Evolutionary conservation across 441 rosid genomes (phyloP).

Genomic region (Euphorbia schlechtendalii): DNA sequence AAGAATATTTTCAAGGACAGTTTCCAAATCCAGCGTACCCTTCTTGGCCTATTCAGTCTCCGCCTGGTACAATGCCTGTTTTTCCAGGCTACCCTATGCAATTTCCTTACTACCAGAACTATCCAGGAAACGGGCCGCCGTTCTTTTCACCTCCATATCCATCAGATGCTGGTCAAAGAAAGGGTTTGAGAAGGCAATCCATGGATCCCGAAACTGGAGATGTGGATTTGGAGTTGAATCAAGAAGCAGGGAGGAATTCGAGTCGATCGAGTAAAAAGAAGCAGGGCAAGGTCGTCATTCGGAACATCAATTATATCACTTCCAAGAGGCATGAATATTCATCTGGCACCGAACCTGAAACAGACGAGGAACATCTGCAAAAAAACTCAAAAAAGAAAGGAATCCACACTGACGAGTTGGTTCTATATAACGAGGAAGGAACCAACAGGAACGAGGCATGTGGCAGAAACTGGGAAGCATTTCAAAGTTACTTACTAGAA

Average conservation of each 20-base stretch:
- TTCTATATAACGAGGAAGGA: constrained; percentile 34
- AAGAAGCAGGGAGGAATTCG: constrained; percentile 31
- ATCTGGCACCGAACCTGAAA: constrained; percentile 47
- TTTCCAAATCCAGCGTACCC: constrained; percentile 68
- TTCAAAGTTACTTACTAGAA: constrained; percentile 69
- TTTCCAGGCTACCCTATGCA: constrained; percentile 87
- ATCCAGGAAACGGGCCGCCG: constrained; percentile 59
- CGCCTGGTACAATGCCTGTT: constrained; percentile 66
- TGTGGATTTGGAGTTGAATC: constrained; percentile 33
- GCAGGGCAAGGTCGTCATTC: constrained; percentile 72
- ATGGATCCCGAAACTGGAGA: constrained; percentile 49
- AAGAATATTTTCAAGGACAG: constrained; percentile 66
- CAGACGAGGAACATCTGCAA: constrained; percentile 29
- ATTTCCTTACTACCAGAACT: constrained; percentile 70
- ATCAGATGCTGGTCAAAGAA: constrained; percentile 51
- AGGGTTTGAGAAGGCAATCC: constrained; percentile 51
- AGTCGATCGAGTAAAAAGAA: constrained; percentile 51
- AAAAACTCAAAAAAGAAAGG: constrained; percentile 35
- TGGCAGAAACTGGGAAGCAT: constrained; percentile 85
- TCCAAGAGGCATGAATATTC: constrained; percentile 47
- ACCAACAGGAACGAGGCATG: constrained; percentile 43
- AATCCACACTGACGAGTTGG: constrained; percentile 18
- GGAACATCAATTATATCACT: constrained; percentile 78
- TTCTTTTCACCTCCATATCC: constrained; percentile 59
- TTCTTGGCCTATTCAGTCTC: constrained; percentile 86